Conservation (phyloP, 129 eudicot species). For the Artemisia argyi region DNA sequence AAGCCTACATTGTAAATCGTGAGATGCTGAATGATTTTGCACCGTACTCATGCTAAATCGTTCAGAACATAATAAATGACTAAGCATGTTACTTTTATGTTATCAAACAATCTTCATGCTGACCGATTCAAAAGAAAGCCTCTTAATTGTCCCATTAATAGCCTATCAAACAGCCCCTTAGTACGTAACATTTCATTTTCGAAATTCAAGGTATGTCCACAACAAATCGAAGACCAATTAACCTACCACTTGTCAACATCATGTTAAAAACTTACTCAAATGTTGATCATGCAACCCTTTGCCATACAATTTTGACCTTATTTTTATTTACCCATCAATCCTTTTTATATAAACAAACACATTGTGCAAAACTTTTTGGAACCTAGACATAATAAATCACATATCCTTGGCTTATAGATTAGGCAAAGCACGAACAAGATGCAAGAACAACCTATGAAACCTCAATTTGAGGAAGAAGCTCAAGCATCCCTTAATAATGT, state of each 20-base stretch:
- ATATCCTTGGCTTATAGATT: slow-evolving; percentile 28
- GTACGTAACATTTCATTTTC: background rate
- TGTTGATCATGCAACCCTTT: slow-evolving; percentile 14
- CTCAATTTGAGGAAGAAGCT: slow-evolving; percentile 35
- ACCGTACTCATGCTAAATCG: no score
- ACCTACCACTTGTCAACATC: slow-evolving; percentile 37
- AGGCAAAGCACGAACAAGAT: slow-evolving; percentile 31
- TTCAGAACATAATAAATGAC: no score
- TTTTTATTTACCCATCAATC: slow-evolving; percentile 21
- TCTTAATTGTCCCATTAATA: no score
- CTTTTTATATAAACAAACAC: background rate
- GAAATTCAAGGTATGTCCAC: slow-evolving; percentile 16
- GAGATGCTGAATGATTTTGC: no score
- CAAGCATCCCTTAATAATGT: slow-evolving; percentile 9
- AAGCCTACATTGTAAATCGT: no score
- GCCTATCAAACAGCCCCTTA: no score
- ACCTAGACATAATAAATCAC: slow-evolving; percentile 21
- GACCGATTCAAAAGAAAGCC: no score
- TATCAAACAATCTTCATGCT: no score
- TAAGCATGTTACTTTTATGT: no score
- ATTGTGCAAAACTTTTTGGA: slow-evolving; percentile 9
- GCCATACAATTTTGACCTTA: background rate
- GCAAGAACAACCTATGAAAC: slow-evolving; percentile 40
- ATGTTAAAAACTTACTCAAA: slow-evolving; percentile 4
- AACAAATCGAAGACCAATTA: slow-evolving; percentile 25